Percentiles rank a stretch among this genome's conserved stretches.
Evolutionary conservation across 805 yeast genomes (phyloP).

Genomic region (Monosporozyma solicola): DNA sequence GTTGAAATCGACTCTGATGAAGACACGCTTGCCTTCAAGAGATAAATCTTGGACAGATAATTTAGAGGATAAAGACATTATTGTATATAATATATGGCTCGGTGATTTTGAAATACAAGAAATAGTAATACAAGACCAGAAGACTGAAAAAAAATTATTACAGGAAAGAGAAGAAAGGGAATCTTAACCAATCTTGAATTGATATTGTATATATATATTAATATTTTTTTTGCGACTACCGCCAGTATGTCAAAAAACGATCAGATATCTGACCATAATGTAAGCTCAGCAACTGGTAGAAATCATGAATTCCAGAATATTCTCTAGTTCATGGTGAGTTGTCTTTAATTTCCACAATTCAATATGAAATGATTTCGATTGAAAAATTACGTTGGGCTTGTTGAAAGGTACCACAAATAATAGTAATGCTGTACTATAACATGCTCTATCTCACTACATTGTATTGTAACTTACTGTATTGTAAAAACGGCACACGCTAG

Average conservation of each 20-base stretch:
- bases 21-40: constrained; percentile 86
- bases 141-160: not conserved
- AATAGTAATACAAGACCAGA: not conserved
- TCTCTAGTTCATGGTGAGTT: not conserved
- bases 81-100: not conserved
- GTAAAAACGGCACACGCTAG: not conserved
- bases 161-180: not conserved
- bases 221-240: not conserved
- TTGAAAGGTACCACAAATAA: not conserved
- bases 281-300: not conserved
- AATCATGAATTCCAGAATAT: not conserved
- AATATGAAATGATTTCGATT: not conserved
- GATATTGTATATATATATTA: not conserved
- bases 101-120: not conserved
- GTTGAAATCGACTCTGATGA: constrained; percentile 96
- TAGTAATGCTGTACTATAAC: too few relatives aligned
- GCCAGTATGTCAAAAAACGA: not conserved
- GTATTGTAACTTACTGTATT: not conserved
- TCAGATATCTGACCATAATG: not conserved
- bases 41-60: constrained; percentile 86
- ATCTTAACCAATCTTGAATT: not conserved
- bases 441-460: too few relatives aligned
- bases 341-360: not conserved
- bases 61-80: constrained; percentile 90
- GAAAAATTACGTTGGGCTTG: not conserved